Evolutionary conservation across 2,329 filamentous ascomycete species (phyloP).

Genomic region (Sporothrix euskadiensis): DNA sequence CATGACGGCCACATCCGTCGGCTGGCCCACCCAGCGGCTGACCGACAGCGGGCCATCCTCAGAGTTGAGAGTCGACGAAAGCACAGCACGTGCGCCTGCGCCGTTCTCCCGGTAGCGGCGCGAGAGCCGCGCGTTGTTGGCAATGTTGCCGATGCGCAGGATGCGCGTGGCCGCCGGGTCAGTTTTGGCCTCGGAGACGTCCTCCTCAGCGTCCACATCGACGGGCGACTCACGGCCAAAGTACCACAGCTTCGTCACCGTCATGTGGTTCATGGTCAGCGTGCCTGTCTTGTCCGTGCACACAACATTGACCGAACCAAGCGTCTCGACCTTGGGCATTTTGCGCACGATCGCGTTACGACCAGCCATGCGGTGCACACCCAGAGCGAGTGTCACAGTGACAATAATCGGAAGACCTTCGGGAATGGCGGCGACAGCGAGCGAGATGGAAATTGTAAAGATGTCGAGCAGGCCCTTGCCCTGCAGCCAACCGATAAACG

Average conservation of each 20-base stretch:
- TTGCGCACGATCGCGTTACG: constrained; percentile 92
- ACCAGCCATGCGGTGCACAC: constrained; percentile 93
- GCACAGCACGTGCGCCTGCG: constrained; percentile 72
- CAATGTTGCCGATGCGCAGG: constrained; percentile 89
- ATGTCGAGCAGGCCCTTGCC: constrained; percentile 89
- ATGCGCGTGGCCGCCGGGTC: constrained; percentile 77
- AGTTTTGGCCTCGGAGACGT: constrained; percentile 57
- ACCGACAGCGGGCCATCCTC: constrained; percentile 59
- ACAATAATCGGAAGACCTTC: constrained; percentile 98
- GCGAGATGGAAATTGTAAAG: constrained; percentile 94
- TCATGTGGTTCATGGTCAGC: constrained; percentile 97
- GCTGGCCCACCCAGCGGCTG: constrained; percentile 94
- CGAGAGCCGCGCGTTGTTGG: constrained; percentile 86
- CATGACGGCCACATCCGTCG: constrained; percentile 95
- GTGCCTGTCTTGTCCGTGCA: constrained; percentile 98
- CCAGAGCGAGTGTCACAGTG: constrained; percentile 90
- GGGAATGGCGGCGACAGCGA: constrained; percentile 93
- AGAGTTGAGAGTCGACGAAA: constrained; percentile 79
- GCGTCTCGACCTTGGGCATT: constrained; percentile 93
- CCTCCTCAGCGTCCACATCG: constrained; percentile 57
- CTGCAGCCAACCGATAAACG: constrained; percentile 84
- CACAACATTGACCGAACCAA: constrained; percentile 99
- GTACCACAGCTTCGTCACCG: constrained; percentile 93
- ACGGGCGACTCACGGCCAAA: constrained; percentile 65
- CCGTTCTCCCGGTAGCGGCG: constrained; percentile 69